Percentiles rank a stretch among this genome's conserved stretches.
Conservation (phyloP, 345 rosid species). For the Pseudoturritis turrita region DNA sequence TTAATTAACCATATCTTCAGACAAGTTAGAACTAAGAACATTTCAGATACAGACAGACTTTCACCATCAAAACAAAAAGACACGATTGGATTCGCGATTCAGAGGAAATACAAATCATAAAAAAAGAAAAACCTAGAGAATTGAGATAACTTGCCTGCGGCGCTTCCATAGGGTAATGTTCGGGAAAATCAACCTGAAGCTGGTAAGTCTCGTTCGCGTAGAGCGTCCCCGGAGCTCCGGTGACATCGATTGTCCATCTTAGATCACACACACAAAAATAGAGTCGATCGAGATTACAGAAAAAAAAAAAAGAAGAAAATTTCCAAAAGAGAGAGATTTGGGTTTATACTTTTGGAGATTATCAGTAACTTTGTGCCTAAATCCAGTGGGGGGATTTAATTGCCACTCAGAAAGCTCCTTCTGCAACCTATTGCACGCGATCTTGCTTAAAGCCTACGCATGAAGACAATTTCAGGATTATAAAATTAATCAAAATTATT, state of each 20-base stretch:
- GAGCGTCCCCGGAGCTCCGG: constrained; percentile 70
- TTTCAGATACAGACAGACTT: too few species aligned
- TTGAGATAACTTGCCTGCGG: constrained; percentile 47
- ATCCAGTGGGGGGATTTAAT: constrained; percentile 82
- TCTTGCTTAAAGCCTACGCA: constrained; percentile 82
- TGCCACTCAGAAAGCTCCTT: constrained; percentile 98
- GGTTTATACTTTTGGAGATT: constrained; percentile 45
- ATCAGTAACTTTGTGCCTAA: constrained; percentile 62
- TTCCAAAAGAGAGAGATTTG: not conserved
- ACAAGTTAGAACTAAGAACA: too few species aligned
- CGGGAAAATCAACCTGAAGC: constrained; percentile 80
- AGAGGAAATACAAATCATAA: not conserved
- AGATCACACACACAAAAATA: not conserved
- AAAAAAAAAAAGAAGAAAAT: not conserved
- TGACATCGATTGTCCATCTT: constrained; percentile 70
- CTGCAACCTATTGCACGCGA: constrained; percentile 94
- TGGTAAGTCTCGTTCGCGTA: constrained; percentile 66
- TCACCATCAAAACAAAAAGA: too few species aligned
- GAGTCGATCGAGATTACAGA: not conserved
- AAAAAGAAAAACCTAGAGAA: not conserved
- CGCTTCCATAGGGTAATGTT: constrained; percentile 76
- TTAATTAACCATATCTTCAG: too few species aligned
- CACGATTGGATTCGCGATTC: not conserved
- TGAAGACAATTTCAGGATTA: not conserved
- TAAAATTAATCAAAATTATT: not conserved